Percentiles rank a stretch among this genome's conserved stretches.
phyloP scores from a whole-genome alignment of 306 rosid species.

The Inga oerstediana region DNA sequence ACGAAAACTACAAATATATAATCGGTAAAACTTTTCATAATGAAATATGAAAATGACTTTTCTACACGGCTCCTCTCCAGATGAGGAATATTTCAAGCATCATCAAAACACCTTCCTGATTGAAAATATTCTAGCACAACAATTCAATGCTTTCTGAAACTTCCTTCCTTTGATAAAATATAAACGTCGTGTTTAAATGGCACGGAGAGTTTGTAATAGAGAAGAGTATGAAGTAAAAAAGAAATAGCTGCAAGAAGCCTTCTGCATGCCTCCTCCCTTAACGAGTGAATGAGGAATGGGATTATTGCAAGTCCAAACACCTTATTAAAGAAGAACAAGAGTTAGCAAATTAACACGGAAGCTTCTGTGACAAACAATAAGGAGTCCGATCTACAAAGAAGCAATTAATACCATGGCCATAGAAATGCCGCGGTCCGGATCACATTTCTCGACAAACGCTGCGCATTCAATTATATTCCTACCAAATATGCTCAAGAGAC shows the following conservation, averaged over 20 bases:
- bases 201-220: not conserved
- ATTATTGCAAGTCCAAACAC: not conserved
- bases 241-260: not conserved
- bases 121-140: conserved; percentile 12
- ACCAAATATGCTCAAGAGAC: conserved; percentile 24
- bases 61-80: not conserved
- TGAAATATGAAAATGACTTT: not conserved
- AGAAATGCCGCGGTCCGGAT: not conserved
- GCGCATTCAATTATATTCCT: conserved; percentile 15
- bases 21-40: not conserved
- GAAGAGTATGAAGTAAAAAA: not conserved
- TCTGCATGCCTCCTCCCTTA: not conserved
- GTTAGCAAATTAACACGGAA: conserved; percentile 7
- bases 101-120: not conserved
- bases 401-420: not conserved
- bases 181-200: not conserved
- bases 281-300: not conserved
- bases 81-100: not conserved
- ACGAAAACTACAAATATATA: not conserved
- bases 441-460: not conserved
- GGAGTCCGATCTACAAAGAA: conserved; percentile 11
- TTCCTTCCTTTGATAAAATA: not conserved
- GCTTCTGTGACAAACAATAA: not conserved
- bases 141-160: conserved; percentile 3
- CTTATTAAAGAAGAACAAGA: not conserved